phyloP scores from a whole-genome alignment of 148 eudicot genomes.

The Linanthus parryae region DNA sequence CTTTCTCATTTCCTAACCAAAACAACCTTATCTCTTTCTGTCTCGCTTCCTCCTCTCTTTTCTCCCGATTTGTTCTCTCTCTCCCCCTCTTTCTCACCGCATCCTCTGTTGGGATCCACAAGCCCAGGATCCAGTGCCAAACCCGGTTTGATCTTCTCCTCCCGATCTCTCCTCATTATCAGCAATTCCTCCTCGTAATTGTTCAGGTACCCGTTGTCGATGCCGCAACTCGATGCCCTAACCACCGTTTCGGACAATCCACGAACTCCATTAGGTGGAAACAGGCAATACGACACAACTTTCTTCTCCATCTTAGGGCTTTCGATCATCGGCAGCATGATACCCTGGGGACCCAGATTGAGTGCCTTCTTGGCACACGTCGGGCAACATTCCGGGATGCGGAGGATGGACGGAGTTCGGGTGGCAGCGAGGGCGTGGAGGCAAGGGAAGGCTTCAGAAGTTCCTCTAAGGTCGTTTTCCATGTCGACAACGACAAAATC shows the following conservation, averaged over 20 bases:
- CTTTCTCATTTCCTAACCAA: too few species aligned
- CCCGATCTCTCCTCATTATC: too few species aligned
- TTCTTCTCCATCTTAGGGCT: slow-evolving; percentile 35
- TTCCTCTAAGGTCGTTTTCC: slow-evolving; percentile 75
- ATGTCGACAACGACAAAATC: slow-evolving; percentile 81
- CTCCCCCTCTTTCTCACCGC: too few species aligned
- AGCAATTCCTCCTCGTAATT: slow-evolving; percentile 53
- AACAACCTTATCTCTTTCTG: too few species aligned
- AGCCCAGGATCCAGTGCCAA: too few species aligned
- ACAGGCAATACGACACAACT: slow-evolving; percentile 73
- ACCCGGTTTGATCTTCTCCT: too few species aligned
- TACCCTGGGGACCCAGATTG: slow-evolving; percentile 76
- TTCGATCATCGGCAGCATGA: slow-evolving; percentile 90
- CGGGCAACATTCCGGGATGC: slow-evolving; percentile 54
- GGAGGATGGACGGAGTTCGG: slow-evolving; percentile 58
- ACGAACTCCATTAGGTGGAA: slow-evolving; percentile 73
- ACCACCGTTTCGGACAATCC: slow-evolving; percentile 80
- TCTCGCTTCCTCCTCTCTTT: too few species aligned
- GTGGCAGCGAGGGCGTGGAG: slow-evolving; percentile 69
- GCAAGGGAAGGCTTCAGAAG: slow-evolving; percentile 54
- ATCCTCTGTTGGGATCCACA: too few species aligned
- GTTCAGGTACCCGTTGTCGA: slow-evolving; percentile 48
- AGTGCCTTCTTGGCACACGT: slow-evolving; percentile 84
- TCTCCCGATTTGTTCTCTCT: too few species aligned
- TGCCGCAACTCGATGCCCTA: slow-evolving; percentile 69